Evolutionary conservation across 2,329 filamentous ascomycete genomes (phyloP), one percentile per base, ranked within the genome.

Genomic region (Alternaria rosae): DNA sequence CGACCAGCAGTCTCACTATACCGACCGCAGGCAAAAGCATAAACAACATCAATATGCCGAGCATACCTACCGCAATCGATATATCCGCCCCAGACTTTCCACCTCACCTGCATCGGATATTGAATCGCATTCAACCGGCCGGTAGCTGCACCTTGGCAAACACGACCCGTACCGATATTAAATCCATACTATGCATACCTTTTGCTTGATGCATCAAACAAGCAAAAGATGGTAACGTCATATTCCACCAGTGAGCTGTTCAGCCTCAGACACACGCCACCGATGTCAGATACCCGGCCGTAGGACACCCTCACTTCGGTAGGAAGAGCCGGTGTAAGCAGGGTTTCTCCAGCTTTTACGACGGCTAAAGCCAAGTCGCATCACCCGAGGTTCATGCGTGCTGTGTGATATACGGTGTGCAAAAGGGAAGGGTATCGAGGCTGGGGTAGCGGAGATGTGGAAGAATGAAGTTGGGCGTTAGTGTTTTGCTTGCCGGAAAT

Each of bases 71-170:
- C 54, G 59, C 47, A 25, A 30, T 35, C 30, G 17, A 50, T 41
- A 6, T 47, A 35, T 35, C 51, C 45, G 58, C 54, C 57, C 51
- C 62, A 52, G 59, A 62, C 65, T 65, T 61, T 44, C 52, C 28
- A 56, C 51, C n/a, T 38, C 52, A 51, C 57, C 59, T 68, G 67
- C 64, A 64, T 61, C 30, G 51, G 56, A 62, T 64, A 67, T 72
- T 71, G 60, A 64, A 53, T 59, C 62, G 58, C 62, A 74, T 73
- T 76, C 73, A 76, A 55, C 72, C 74, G 71, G 59, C 62, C 44
- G 57, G 55, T 55, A 64, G 43, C 44, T 35, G 28, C 17, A 20
- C 26, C 55, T 62, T 62, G 54, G 63, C 44, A 26, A 38, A 32
- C 8, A 11, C n/a, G 15, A 30, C 41, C 48, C 25, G 42, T 38